phyloP scores from a whole-genome alignment of 352 stramenopile species.

The Pythium apleroticum region DNA sequence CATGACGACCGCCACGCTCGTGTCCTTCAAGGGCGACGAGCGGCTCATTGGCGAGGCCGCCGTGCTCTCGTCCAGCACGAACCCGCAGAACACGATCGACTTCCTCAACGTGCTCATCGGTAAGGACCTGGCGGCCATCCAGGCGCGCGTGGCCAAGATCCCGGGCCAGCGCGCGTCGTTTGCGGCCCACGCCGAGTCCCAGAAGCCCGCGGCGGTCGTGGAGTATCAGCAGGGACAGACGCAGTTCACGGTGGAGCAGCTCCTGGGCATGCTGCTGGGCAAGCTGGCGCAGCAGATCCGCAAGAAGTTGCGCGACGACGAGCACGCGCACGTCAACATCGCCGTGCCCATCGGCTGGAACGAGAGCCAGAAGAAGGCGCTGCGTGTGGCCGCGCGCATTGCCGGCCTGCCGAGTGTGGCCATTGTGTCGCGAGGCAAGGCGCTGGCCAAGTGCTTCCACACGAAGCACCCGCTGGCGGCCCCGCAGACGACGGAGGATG shows the following conservation, averaged over 20 bases:
- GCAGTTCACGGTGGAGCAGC: slow-evolving; percentile 71
- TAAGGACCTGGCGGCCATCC: slow-evolving; percentile 47
- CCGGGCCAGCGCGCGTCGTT: slow-evolving; percentile 57
- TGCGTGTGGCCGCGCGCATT: slow-evolving; percentile 55
- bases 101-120: slow-evolving; percentile 68
- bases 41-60: slow-evolving; percentile 81
- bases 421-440: slow-evolving; percentile 52
- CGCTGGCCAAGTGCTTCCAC: slow-evolving; percentile 76
- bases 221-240: slow-evolving; percentile 50
- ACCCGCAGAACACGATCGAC: slow-evolving; percentile 80
- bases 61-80: slow-evolving; percentile 83
- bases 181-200: slow-evolving; percentile 14
- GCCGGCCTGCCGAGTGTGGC: slow-evolving; percentile 55
- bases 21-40: slow-evolving; percentile 89
- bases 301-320: slow-evolving; percentile 42
- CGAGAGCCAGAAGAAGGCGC: slow-evolving; percentile 45
- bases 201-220: slow-evolving; percentile 47
- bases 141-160: slow-evolving; percentile 38
- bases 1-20: slow-evolving; percentile 84
- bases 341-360: slow-evolving; percentile 68
- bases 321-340: slow-evolving; percentile 55
- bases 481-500: not conserved
- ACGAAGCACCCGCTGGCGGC: slow-evolving; percentile 74
- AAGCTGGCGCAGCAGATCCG: slow-evolving; percentile 73
- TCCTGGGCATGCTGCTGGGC: slow-evolving; percentile 76